Evolutionary conservation across 129 eudicot species (phyloP).

Genomic region (Sambucus nigra): DNA sequence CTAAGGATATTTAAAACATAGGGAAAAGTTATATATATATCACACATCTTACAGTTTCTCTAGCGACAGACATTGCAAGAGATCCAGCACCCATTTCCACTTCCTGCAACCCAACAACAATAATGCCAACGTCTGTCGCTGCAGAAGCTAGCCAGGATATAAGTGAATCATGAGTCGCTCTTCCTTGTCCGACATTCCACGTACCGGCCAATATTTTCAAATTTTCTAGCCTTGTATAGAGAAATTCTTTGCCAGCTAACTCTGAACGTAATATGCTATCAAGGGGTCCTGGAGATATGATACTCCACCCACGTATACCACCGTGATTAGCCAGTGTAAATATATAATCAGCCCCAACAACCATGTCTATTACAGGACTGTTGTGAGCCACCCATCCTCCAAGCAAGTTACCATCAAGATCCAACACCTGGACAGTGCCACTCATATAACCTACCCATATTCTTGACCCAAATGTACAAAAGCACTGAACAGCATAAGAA

Average conservation of each 20-base stretch:
- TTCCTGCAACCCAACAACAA: conserved; percentile 96
- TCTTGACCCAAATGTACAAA: conserved; percentile 65
- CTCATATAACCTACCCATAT: conserved; percentile 86
- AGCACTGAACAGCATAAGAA: conserved; percentile 39
- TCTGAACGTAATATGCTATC: conserved; percentile 59
- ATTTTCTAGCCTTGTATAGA: conserved; percentile 68
- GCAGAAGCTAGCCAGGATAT: conserved; percentile 90
- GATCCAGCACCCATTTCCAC: conserved; percentile 99
- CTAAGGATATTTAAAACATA: not conserved
- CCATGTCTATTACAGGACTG: conserved; percentile 65
- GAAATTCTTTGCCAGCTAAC: conserved; percentile 54
- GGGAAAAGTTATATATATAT: not conserved
- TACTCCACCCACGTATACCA: conserved; percentile 90
- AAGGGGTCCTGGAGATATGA: conserved; percentile 68
- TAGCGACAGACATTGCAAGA: conserved; percentile 98
- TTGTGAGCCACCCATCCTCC: conserved; percentile 89
- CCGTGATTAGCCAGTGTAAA: conserved; percentile 88
- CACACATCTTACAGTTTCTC: conserved; percentile 56
- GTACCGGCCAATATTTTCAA: conserved; percentile 76
- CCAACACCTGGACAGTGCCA: conserved; percentile 67
- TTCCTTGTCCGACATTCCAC: conserved; percentile 96
- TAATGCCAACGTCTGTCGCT: conserved; percentile 57
- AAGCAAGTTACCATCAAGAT: conserved; percentile 66
- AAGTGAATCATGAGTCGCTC: conserved; percentile 78
- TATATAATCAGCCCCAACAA: conserved; percentile 63